Evolutionary conservation across 108 stramenopile species (phyloP).

Genomic region (Cyclotella baltica): DNA sequence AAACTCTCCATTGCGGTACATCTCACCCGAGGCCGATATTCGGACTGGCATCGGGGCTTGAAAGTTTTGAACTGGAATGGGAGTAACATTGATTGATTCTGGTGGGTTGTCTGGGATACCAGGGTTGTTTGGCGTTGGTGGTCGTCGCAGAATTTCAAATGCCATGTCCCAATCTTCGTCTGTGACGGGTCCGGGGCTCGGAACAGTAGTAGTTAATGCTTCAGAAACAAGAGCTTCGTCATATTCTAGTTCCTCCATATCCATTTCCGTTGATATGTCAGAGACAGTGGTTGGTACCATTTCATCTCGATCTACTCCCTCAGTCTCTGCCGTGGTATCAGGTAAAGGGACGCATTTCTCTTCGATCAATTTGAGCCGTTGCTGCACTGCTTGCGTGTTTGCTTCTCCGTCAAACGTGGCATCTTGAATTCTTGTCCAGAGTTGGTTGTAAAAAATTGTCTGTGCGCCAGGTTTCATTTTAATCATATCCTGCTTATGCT

Average conservation of each 20-base stretch:
- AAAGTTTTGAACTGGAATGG: constrained; percentile 1
- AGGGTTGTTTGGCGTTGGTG: constrained; percentile 25
- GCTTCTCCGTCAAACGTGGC: constrained; percentile 24
- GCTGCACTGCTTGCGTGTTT: background rate
- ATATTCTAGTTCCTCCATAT: constrained; percentile 21
- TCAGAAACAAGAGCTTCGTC: background rate
- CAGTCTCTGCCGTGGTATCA: background rate
- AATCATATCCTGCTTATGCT: constrained; percentile 23
- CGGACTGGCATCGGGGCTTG: constrained; percentile 5
- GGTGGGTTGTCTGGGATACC: constrained; percentile 9
- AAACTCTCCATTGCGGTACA: constrained; percentile 11
- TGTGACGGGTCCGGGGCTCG: background rate
- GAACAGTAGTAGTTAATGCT: constrained; percentile 2
- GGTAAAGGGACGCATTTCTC: constrained; percentile 10
- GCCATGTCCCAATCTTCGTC: constrained; percentile 42
- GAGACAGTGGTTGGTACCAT: constrained; percentile 12
- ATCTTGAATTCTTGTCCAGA: constrained; percentile 46
- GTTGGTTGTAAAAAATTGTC: constrained; percentile 23
- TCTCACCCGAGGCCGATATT: constrained; percentile 7
- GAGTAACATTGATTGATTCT: constrained; percentile 16
- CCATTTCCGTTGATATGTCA: too few species aligned
- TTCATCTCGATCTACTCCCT: background rate
- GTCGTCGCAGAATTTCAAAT: constrained; percentile 23
- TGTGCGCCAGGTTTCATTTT: constrained; percentile 29
- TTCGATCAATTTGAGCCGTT: constrained; percentile 15